Conservation (phyloP, 2,329 filamentous ascomycete genomes). For the Aspergillus pseudoglaucus region DNA sequence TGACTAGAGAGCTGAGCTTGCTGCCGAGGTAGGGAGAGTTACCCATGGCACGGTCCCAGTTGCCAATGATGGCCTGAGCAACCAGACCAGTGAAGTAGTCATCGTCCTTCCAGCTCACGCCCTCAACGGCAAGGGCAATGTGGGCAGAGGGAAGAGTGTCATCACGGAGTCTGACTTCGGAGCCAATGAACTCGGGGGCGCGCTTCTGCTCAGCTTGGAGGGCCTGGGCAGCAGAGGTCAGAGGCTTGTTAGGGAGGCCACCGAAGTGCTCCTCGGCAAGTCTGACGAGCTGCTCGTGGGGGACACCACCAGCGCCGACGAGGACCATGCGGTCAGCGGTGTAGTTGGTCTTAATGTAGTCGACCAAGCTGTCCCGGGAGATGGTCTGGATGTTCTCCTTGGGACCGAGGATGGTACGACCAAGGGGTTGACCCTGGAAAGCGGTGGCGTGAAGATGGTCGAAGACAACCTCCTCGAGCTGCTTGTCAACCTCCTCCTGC, state of each 20-base stretch:
- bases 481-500: slow-evolving; percentile 99
- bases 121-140: slow-evolving; percentile 97
- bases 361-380: slow-evolving; percentile 77
- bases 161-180: slow-evolving; percentile 90
- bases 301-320: slow-evolving; percentile 87
- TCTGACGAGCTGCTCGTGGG: slow-evolving; percentile 88
- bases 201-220: slow-evolving; percentile 69
- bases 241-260: slow-evolving; percentile 66
- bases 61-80: slow-evolving; percentile 96
- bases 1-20: slow-evolving; percentile 92
- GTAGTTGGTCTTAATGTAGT: slow-evolving; percentile 99
- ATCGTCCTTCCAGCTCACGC: slow-evolving; percentile 98
- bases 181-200: slow-evolving; percentile 92
- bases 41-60: slow-evolving; percentile 99
- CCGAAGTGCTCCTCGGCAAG: slow-evolving; percentile 96
- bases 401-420: slow-evolving; percentile 94
- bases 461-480: slow-evolving; percentile 98
- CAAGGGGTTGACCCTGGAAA: slow-evolving; percentile 91
- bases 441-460: slow-evolving; percentile 98
- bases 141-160: slow-evolving; percentile 94
- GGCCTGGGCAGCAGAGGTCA: slow-evolving; percentile 65
- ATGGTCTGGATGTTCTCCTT: slow-evolving; percentile 98
- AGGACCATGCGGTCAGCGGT: slow-evolving; percentile 99
- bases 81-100: slow-evolving; percentile 99
- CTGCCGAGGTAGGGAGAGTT: slow-evolving; percentile 95